Percentiles rank a stretch among this genome's conserved stretches.
Conservation (phyloP, 345 rosid species). For the Eucalyptus viminalis region DNA sequence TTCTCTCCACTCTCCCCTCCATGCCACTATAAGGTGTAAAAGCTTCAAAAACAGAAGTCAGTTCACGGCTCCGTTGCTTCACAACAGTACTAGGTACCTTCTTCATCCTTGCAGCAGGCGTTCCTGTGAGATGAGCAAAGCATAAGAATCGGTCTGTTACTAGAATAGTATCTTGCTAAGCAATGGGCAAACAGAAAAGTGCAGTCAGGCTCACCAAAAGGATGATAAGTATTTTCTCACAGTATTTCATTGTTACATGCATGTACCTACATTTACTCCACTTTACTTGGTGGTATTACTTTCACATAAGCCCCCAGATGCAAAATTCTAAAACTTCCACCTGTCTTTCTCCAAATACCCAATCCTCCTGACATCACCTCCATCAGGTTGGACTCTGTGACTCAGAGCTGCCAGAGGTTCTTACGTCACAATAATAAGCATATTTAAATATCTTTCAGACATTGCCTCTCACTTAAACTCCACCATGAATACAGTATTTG, state of each 20-base stretch:
- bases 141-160: background rate
- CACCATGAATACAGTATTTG: background rate
- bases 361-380: background rate
- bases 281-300: background rate
- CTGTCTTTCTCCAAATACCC: background rate
- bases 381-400: background rate
- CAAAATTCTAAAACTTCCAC: background rate
- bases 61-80: slow-evolving; percentile 86
- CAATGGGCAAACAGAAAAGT: background rate
- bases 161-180: background rate
- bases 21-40: slow-evolving; percentile 73
- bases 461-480: background rate
- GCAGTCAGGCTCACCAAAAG: background rate
- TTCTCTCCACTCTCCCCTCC: slow-evolving; percentile 80
- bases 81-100: slow-evolving; percentile 73
- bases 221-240: background rate
- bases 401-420: background rate
- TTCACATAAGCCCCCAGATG: background rate
- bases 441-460: background rate
- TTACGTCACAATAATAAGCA: background rate
- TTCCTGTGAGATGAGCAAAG: slow-evolving; percentile 33
- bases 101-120: slow-evolving; percentile 98
- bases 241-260: background rate
- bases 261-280: background rate
- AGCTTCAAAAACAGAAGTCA: slow-evolving; percentile 81